A percentile compares a stretch with the other conserved stretches of the same genome.
phyloP scores from a whole-genome alignment of 345 rosid genomes.

The Dimocarpus longan region DNA sequence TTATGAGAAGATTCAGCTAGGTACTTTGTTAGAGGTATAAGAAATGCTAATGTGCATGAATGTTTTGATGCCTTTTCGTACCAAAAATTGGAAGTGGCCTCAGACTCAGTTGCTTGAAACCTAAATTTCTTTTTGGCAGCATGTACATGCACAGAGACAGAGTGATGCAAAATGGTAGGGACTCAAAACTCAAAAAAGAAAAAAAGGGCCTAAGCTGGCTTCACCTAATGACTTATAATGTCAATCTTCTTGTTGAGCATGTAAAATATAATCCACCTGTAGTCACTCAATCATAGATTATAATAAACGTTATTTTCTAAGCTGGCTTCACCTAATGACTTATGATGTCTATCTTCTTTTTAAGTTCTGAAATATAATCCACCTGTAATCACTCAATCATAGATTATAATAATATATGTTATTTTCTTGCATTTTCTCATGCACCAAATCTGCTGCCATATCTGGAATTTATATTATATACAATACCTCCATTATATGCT shows the following conservation, averaged over 20 bases:
- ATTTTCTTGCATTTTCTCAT: not conserved
- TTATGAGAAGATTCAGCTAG: not conserved
- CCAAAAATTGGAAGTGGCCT: too few relatives aligned
- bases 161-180: constrained; percentile 9
- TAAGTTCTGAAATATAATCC: not conserved
- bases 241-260: not conserved
- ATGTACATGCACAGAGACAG: not conserved
- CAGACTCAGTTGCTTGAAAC: not conserved
- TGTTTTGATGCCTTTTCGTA: too few relatives aligned
- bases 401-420: not conserved
- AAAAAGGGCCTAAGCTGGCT: not conserved
- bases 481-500: constrained; percentile 9
- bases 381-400: not conserved
- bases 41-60: too few relatives aligned
- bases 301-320: not conserved
- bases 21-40: not conserved
- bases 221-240: not conserved
- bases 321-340: not conserved
- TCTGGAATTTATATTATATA: constrained; percentile 2
- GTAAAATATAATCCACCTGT: constrained; percentile 2
- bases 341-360: constrained; percentile 13
- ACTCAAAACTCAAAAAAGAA: not conserved
- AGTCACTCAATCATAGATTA: not conserved
- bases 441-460: not conserved
- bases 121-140: not conserved